These are phyloP conservation scores for Malus hybrid DNA, from an alignment of 331 rosid genomes.

Conservation along the genomic window DNA sequence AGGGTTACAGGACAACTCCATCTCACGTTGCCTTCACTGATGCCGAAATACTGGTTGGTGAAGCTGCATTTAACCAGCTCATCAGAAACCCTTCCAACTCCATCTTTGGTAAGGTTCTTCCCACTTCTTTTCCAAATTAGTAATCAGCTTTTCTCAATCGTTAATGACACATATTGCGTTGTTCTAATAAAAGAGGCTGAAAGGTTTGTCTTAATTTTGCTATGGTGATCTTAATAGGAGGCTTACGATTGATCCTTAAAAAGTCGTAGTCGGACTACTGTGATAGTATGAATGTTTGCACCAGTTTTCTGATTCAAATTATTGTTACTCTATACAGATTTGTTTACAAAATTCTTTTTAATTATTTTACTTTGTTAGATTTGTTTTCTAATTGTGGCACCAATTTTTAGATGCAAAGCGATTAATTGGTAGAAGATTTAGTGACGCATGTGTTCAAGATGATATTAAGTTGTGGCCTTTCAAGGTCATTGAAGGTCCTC, in stretches of 20 bases:
- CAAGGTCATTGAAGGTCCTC: slow-evolving; percentile 39
- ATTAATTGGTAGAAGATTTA: slow-evolving; percentile 46
- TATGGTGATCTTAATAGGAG: too few relatives aligned
- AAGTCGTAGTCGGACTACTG: too few relatives aligned
- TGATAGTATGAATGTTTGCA: too few relatives aligned
- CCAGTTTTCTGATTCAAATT: too few relatives aligned
- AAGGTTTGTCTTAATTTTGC: too few relatives aligned
- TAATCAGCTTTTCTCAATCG: not conserved
- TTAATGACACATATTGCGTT: too few relatives aligned
- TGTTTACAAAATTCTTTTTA: too few relatives aligned
- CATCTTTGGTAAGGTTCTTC: slow-evolving; percentile 33
- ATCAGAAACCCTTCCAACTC: slow-evolving; percentile 56
- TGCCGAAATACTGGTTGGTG: slow-evolving; percentile 45
- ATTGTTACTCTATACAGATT: too few relatives aligned
- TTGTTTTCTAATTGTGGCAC: not conserved
- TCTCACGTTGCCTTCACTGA: slow-evolving; percentile 51
- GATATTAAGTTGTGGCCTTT: slow-evolving; percentile 58
- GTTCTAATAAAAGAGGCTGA: too few relatives aligned
- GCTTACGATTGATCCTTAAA: too few relatives aligned
- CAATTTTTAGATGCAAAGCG: slow-evolving; percentile 45
- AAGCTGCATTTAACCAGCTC: slow-evolving; percentile 57
- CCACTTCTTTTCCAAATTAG: not conserved
- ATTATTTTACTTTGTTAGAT: not conserved
- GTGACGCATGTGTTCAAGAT: slow-evolving; percentile 41
- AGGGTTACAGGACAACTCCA: slow-evolving; percentile 48